Percentiles rank a stretch among this genome's conserved stretches.
Conservation (phyloP, 2,329 filamentous ascomycete species). For the Cladophialophora carrionii region DNA sequence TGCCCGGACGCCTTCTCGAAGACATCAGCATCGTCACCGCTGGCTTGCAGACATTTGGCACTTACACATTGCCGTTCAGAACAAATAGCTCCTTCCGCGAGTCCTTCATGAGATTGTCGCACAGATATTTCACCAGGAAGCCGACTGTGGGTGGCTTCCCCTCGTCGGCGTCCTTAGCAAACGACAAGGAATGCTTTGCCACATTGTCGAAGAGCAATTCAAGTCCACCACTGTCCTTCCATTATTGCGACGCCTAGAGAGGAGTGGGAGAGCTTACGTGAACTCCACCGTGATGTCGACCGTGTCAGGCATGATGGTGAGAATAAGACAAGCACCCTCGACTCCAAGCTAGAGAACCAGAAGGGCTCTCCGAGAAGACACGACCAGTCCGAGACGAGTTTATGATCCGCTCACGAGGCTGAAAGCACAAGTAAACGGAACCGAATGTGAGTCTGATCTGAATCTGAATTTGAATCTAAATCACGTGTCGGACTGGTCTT, state of each 20-base stretch:
- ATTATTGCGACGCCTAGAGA: not conserved
- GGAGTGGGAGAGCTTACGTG: slow-evolving; percentile 53
- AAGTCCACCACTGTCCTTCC: slow-evolving; percentile 71
- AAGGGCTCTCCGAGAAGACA: not conserved
- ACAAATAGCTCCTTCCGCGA: slow-evolving; percentile 85
- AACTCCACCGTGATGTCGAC: slow-evolving; percentile 75
- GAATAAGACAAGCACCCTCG: not conserved
- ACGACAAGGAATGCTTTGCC: slow-evolving; percentile 68
- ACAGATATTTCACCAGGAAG: slow-evolving; percentile 77
- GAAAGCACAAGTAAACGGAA: not conserved
- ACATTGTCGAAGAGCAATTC: slow-evolving; percentile 91
- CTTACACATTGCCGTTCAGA: slow-evolving; percentile 83
- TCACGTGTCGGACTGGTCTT: not conserved
- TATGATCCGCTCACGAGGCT: not conserved
- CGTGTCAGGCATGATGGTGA: not conserved
- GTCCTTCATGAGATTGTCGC: slow-evolving; percentile 82
- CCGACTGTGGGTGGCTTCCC: slow-evolving; percentile 69
- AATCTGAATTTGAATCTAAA: not conserved
- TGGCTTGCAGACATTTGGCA: not conserved
- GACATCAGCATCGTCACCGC: not conserved
- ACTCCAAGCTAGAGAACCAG: not conserved
- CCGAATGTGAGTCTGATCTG: not conserved
- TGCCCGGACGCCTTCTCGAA: slow-evolving; percentile 76
- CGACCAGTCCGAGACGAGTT: not conserved
- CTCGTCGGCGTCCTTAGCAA: slow-evolving; percentile 60